These are phyloP conservation scores for Leucocoprinus birnbaumii DNA, from an alignment of 768 basidiomycete genomes.

Conservation along the genomic window DNA sequence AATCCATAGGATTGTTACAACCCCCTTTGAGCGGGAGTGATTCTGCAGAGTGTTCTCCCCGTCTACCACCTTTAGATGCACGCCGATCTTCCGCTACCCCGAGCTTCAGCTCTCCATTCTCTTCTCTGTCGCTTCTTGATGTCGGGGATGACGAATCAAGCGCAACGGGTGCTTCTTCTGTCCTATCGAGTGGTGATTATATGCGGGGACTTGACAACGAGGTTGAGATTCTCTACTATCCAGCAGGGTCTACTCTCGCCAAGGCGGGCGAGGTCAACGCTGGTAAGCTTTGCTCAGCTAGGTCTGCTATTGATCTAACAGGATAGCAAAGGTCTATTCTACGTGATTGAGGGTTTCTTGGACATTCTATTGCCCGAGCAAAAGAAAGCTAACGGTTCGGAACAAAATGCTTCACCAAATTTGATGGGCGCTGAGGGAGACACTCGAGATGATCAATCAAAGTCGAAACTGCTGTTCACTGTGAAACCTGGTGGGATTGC, in stretches of 20 bases:
- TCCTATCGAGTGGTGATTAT: conserved; percentile 48
- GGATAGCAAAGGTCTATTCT: conserved; percentile 66
- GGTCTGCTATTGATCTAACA: conserved; percentile 1
- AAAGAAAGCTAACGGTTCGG: conserved; percentile 26
- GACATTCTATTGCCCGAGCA: conserved; percentile 77
- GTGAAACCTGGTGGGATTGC: conserved; percentile 98
- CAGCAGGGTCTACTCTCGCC: conserved; percentile 81
- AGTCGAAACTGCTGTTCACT: conserved; percentile 81
- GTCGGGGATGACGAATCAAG: conserved; percentile 69
- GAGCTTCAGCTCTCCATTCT: conserved; percentile 63
- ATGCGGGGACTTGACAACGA: conserved; percentile 91
- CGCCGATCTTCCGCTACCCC: conserved; percentile 32
- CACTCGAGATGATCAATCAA: conserved; percentile 33
- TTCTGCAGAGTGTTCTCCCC: conserved; percentile 66
- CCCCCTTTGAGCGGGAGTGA: conserved; percentile 72
- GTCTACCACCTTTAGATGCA: conserved; percentile 43
- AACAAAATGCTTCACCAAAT: conserved; percentile 17
- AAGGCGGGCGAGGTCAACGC: conserved; percentile 89
- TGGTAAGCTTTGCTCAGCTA: conserved; percentile 38
- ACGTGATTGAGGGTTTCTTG: conserved; percentile 93
- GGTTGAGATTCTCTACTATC: conserved; percentile 92
- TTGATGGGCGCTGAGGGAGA: conserved; percentile 12
- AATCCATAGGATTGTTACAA: conserved; percentile 92
- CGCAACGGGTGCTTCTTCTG: conserved; percentile 57
- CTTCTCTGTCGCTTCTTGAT: conserved; percentile 71